Percentiles rank a stretch among this genome's conserved stretches.
Evolutionary conservation across 208 protist genomes (phyloP).

Genomic region (Leishmania guyanensis): DNA sequence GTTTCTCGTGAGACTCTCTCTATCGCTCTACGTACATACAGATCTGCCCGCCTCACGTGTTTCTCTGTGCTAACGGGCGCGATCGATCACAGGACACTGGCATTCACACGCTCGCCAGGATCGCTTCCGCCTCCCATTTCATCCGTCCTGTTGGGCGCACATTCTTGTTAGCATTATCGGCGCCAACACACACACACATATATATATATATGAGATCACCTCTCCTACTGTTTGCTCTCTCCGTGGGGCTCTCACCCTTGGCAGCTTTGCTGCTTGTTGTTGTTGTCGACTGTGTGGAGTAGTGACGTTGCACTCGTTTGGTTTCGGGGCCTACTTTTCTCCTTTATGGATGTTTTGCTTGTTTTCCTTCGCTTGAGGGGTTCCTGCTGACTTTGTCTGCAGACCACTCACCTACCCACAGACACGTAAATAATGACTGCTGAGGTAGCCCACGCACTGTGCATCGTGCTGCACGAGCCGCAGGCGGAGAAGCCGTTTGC

Average conservation of each 20-base stretch:
- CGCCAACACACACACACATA: neutral
- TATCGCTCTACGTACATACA: too few relatives aligned
- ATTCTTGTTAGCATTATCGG: neutral
- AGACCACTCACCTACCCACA: neutral
- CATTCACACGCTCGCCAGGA: too few relatives aligned
- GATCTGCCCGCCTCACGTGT: too few relatives aligned
- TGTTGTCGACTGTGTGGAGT: neutral
- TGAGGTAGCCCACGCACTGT: slow-evolving; percentile 20
- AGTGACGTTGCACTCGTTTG: too few relatives aligned
- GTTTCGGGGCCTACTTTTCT: neutral
- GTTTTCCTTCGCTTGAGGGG: neutral
- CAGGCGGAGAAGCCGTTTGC: slow-evolving; percentile 33
- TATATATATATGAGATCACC: too few relatives aligned
- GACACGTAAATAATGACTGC: neutral
- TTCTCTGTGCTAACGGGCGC: too few relatives aligned
- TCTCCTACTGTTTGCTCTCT: neutral
- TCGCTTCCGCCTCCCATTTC: too few relatives aligned
- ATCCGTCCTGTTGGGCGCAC: neutral
- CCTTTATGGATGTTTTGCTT: neutral
- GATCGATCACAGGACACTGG: too few relatives aligned
- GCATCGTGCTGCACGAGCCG: slow-evolving; percentile 44
- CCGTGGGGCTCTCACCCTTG: too few relatives aligned
- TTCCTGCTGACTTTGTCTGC: neutral
- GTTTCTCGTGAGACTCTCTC: too few relatives aligned
- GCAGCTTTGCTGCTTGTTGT: slow-evolving; percentile 8